Conservation (phyloP, 169 alveolate genomes). For the Cryptosporidium viatorum region DNA sequence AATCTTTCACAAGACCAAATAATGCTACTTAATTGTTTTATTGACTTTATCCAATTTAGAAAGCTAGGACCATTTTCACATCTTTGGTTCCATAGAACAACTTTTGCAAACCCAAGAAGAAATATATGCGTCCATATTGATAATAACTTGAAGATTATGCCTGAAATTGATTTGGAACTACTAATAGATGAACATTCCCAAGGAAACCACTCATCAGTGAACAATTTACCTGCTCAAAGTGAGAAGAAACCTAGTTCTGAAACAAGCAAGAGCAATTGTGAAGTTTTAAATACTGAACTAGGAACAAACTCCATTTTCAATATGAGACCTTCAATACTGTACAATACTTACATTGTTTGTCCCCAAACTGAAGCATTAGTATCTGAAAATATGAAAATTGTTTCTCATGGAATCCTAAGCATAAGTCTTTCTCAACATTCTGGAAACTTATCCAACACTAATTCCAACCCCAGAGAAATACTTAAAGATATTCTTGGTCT, state of each 20-base stretch:
- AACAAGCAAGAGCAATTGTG: neutral
- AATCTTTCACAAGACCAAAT: constrained; percentile 50
- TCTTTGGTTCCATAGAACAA: constrained; percentile 70
- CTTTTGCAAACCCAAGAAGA: constrained; percentile 16
- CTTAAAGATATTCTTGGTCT: constrained; percentile 61
- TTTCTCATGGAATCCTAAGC: constrained; percentile 43
- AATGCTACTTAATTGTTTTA: constrained; percentile 39
- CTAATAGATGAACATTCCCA: constrained; percentile 10
- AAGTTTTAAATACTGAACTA: constrained; percentile 6
- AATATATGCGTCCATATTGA: constrained; percentile 50
- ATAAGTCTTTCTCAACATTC: constrained; percentile 10
- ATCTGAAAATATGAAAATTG: constrained; percentile 51
- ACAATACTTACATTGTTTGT: constrained; percentile 48
- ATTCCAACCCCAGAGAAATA: constrained; percentile 17
- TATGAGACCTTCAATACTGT: constrained; percentile 37
- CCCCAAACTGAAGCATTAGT: constrained; percentile 70
- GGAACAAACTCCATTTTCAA: constrained; percentile 14
- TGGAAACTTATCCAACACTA: neutral
- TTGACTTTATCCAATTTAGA: constrained; percentile 20
- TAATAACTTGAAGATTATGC: constrained; percentile 35
- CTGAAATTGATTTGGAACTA: constrained; percentile 29
- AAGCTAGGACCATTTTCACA: constrained; percentile 53
- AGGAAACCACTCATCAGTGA: neutral
- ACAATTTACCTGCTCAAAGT: neutral
- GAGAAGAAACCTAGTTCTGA: neutral